These are phyloP conservation scores for Macadamia integrifolia DNA, from an alignment of 164 flowering plant species.

Conservation along the genomic window DNA sequence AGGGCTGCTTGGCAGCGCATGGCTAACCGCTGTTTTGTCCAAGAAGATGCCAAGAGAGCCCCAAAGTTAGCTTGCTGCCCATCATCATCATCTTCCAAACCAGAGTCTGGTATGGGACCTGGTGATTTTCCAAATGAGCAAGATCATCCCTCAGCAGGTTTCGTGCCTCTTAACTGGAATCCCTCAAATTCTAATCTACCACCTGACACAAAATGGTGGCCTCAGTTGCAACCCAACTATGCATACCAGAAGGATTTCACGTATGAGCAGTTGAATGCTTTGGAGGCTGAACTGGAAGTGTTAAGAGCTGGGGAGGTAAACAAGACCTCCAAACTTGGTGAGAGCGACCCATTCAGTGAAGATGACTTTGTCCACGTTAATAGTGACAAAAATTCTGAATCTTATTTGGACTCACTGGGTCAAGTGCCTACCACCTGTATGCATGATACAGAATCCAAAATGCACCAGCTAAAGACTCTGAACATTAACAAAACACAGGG, in stretches of 20 bases:
- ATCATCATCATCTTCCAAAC: slow-evolving; percentile 34
- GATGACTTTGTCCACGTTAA: slow-evolving; percentile 6
- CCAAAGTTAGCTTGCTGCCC: slow-evolving; percentile 62
- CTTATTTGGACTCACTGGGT: slow-evolving; percentile 11
- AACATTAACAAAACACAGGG: slow-evolving; percentile 5
- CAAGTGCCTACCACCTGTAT: slow-evolving; percentile 19
- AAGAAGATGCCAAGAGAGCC: slow-evolving; percentile 90
- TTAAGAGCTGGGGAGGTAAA: slow-evolving; percentile 13
- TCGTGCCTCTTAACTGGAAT: slow-evolving; percentile 27
- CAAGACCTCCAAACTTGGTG: slow-evolving; percentile 10
- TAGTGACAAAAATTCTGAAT: slow-evolving; percentile 4
- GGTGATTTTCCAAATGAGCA: slow-evolving; percentile 19
- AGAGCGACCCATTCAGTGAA: slow-evolving; percentile 8
- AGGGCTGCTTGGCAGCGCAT: slow-evolving; percentile 92
- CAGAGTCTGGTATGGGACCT: slow-evolving; percentile 14
- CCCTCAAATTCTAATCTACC: slow-evolving; percentile 22
- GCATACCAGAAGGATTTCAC: slow-evolving; percentile 27
- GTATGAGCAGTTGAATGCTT: slow-evolving; percentile 25
- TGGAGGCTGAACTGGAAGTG: slow-evolving; percentile 32
- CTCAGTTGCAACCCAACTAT: slow-evolving; percentile 32
- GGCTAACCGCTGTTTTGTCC: slow-evolving; percentile 86
- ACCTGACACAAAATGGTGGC: slow-evolving; percentile 46
- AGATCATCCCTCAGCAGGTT: slow-evolving; percentile 18
- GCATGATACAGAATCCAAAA: slow-evolving; percentile 20
- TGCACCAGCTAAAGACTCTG: slow-evolving; percentile 24